phyloP scores from a whole-genome alignment of 805 yeast genomes.

The Candida rishiriensis region DNA sequence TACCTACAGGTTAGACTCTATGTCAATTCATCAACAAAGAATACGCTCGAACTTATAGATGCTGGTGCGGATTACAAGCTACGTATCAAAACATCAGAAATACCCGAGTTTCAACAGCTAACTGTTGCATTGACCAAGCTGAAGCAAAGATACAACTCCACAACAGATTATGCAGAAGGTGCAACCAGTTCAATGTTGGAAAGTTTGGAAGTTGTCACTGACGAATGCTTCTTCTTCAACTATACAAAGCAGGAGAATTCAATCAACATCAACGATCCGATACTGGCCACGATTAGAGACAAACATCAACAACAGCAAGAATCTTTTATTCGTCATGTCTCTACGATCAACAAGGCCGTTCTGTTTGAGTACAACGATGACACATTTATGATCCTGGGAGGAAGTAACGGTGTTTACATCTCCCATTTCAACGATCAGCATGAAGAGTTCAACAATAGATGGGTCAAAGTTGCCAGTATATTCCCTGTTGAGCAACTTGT shows the following conservation, averaged over 20 bases:
- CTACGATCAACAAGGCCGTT: neutral
- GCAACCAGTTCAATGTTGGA: no score
- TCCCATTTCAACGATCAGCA: neutral
- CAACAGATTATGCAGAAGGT: no score
- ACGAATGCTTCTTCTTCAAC: neutral
- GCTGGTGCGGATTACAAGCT: neutral
- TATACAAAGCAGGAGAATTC: neutral
- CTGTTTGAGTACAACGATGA: neutral
- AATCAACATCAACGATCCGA: neutral
- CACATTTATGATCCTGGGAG: neutral
- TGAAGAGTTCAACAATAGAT: neutral
- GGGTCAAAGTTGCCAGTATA: slow-evolving; percentile 1
- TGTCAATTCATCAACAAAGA: neutral
- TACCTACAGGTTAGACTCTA: neutral
- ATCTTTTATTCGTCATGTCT: neutral
- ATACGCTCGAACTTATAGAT: neutral
- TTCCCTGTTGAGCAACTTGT: neutral
- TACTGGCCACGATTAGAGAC: neutral
- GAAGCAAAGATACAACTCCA: neutral
- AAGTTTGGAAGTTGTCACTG: neutral
- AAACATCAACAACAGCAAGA: neutral
- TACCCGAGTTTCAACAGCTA: neutral
- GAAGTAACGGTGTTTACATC: neutral
- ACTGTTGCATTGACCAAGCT: neutral
- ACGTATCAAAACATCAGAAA: neutral